phyloP scores from a whole-genome alignment of 331 rosid species.

The Acacia concinna region DNA sequence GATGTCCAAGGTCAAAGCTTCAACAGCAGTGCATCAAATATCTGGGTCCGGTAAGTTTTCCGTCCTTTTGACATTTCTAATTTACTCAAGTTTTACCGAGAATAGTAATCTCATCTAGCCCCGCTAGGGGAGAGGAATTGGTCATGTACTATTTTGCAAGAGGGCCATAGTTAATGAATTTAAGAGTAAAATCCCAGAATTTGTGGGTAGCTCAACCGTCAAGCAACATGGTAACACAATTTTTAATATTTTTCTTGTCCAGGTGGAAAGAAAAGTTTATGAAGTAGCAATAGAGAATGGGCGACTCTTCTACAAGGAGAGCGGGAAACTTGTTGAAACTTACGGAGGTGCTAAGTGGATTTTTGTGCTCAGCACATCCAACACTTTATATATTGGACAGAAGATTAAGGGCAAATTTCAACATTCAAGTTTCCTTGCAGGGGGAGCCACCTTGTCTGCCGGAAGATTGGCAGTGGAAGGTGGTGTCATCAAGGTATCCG shows the following conservation, averaged over 20 bases:
- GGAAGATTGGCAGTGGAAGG: conserved; percentile 73
- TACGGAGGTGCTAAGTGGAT: conserved; percentile 66
- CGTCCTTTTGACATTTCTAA: too few relatives aligned
- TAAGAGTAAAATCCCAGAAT: neutral
- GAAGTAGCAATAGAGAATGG: conserved; percentile 52
- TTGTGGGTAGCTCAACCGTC: neutral
- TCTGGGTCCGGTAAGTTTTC: conserved; percentile 66
- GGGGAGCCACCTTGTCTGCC: conserved; percentile 89
- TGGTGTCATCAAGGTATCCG: conserved; percentile 71
- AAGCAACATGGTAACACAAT: neutral
- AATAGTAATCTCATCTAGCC: conserved; percentile 5
- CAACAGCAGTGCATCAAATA: conserved; percentile 73
- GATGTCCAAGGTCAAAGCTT: conserved; percentile 55
- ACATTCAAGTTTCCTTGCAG: conserved; percentile 94
- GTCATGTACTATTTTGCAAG: neutral
- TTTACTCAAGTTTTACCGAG: neutral
- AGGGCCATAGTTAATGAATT: neutral
- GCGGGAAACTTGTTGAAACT: conserved; percentile 47
- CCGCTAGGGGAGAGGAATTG: neutral
- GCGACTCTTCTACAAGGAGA: conserved; percentile 42
- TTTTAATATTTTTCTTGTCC: conserved; percentile 13
- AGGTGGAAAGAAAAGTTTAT: conserved; percentile 56
- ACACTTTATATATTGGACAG: conserved; percentile 62
- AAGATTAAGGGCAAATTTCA: conserved; percentile 89
- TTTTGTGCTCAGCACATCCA: conserved; percentile 86